A percentile compares a stretch with the other conserved stretches of the same genome.
These are phyloP conservation scores for Coemansia sp. DNA, from an alignment of 192 early-diverging fungal species.

Conservation along the genomic window DNA sequence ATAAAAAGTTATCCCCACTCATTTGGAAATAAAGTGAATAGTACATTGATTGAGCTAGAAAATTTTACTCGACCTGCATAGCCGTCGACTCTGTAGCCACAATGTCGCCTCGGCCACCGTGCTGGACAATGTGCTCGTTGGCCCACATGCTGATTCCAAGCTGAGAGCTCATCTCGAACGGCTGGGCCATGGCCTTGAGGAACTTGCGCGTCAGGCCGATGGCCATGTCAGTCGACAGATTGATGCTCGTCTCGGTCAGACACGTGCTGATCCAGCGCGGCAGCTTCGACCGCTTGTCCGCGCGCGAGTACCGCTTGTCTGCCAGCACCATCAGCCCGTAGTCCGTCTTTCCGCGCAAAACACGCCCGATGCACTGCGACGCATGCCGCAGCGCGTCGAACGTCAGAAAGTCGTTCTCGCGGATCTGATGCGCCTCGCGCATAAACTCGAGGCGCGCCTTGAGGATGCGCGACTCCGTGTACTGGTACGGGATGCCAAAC, in stretches of 20 bases:
- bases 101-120: conserved; percentile 19
- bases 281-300: conserved; percentile 93
- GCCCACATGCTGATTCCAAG: conserved; percentile 88
- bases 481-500: conserved; percentile 99
- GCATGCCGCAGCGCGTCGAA: conserved; percentile 99
- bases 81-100: background rate
- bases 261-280: conserved; percentile 95
- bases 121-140: conserved; percentile 64
- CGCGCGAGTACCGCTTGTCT: conserved; percentile 93
- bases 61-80: conserved; percentile 26
- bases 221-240: conserved; percentile 98
- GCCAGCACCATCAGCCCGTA: conserved; percentile 99
- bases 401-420: conserved; percentile 99
- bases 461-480: conserved; percentile 92
- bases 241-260: conserved; percentile 84
- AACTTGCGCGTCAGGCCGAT: conserved; percentile 89
- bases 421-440: conserved; percentile 85
- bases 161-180: conserved; percentile 76
- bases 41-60: too few relatives aligned
- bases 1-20: too few relatives aligned
- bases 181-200: conserved; percentile 93
- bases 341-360: conserved; percentile 95
- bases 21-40: too few relatives aligned
- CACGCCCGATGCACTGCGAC: conserved; percentile 98
- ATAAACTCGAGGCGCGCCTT: conserved; percentile 96